Evolutionary conservation across 768 basidiomycete genomes (phyloP), one percentile per base, ranked within the genome.

Genomic region (Suillus subaureus): DNA sequence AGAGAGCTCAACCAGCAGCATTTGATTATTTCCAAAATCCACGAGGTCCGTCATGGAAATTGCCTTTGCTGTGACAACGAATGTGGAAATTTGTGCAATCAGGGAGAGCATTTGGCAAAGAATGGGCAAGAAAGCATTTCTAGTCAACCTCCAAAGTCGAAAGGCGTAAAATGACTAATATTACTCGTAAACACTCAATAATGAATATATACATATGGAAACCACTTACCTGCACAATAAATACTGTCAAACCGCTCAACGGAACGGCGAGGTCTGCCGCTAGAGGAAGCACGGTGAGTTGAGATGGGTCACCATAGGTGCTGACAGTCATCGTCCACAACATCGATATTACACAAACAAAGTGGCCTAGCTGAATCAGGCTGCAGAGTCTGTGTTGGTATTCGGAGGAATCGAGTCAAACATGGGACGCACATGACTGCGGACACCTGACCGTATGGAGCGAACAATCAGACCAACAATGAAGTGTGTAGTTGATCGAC

Each of bases 321-420:
- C 28, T 51, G 47, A 65, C 45, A 23, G 64, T 62, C 37, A 65
- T 61, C 4, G 45, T 62, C 64, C 64, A 65, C 21, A 65, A 39
- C 4, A 15, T 35, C 23, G 35, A 62, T 39, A 61, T 40, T 6
- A 45, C 13, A 6, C 60, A 45, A 11, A 16, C 37, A 28, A 65
- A 26, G 28, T 65, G 60, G 21, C 60, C 64, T 11, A 61, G 37
- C 31, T 61, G 60, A 61, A 65, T 13, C 23, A 40, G 13, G 15
- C 64, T 65, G 21, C 3, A 61, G 12, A 45, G 13, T 11, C 0
- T 5, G 35, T 35, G 16, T 61, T 31, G 11, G 6, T 35, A 61
- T 37, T 31, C 7, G 21, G 21, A 61, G 42, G 40, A 61, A 23
- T 9, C 12, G 21, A 49, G 18, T 26, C 7, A 65, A 23, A 13